These are phyloP conservation scores for Adansonia grandidieri DNA, from an alignment of 441 rosid species.

Conservation along the genomic window DNA sequence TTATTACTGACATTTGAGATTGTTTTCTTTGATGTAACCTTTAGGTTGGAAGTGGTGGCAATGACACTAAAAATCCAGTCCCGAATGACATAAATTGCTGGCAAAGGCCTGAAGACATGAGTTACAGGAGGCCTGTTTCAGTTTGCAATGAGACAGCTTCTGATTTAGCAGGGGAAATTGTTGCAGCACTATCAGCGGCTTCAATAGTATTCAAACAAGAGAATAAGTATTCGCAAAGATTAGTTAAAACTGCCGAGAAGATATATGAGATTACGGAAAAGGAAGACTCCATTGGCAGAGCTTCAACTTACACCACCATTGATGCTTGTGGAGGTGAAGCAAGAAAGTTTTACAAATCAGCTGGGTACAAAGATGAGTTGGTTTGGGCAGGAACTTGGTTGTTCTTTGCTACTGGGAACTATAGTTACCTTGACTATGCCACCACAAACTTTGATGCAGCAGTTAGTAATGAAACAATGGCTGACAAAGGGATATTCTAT, in stretches of 20 bases:
- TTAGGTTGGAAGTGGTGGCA: slow-evolving; percentile 54
- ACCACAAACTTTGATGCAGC: slow-evolving; percentile 44
- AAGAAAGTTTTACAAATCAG: slow-evolving; percentile 48
- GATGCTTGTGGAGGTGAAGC: slow-evolving; percentile 55
- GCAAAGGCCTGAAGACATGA: slow-evolving; percentile 75
- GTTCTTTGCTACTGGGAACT: slow-evolving; percentile 58
- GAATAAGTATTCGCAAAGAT: slow-evolving; percentile 32
- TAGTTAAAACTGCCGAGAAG: slow-evolving; percentile 40
- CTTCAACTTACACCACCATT: slow-evolving; percentile 39
- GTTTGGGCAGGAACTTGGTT: slow-evolving; percentile 69
- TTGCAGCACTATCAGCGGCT: slow-evolving; percentile 62
- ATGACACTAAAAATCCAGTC: slow-evolving; percentile 27
- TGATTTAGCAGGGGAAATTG: slow-evolving; percentile 61
- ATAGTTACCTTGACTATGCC: slow-evolving; percentile 50
- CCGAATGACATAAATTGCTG: slow-evolving; percentile 54
- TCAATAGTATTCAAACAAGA: slow-evolving; percentile 59
- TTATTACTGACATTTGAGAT: not conserved
- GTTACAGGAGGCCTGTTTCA: slow-evolving; percentile 48
- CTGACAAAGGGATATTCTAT: slow-evolving; percentile 52
- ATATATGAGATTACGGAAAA: slow-evolving; percentile 41
- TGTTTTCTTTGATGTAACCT: not conserved
- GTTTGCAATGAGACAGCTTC: slow-evolving; percentile 46
- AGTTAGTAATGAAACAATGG: slow-evolving; percentile 38
- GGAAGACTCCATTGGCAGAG: slow-evolving; percentile 30
- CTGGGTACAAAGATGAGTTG: slow-evolving; percentile 56